Conservation (phyloP, 1,284 basidiomycete genomes). For the Trichosporon asahii region DNA sequence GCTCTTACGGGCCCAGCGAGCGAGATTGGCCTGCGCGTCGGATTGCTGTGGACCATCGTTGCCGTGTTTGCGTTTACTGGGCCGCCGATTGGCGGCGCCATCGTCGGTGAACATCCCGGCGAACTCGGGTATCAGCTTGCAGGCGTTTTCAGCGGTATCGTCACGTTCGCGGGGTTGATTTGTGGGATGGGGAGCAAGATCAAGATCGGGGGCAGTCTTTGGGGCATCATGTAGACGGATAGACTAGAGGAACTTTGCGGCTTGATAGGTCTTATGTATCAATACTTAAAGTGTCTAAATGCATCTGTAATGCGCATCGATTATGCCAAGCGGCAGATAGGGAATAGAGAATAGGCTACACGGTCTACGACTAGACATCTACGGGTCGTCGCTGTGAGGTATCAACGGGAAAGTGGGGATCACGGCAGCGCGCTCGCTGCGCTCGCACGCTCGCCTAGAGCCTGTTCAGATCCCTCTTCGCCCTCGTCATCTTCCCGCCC, state of each 20-base stretch:
- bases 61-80: slow-evolving; percentile 40
- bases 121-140: background rate
- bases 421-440: too few relatives aligned
- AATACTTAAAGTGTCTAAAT: background rate
- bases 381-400: background rate
- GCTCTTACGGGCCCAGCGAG: slow-evolving; percentile 20
- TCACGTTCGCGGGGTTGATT: background rate
- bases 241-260: too few relatives aligned
- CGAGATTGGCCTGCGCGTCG: slow-evolving; percentile 35
- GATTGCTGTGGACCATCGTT: slow-evolving; percentile 29
- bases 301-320: background rate
- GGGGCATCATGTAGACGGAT: background rate
- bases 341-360: background rate
- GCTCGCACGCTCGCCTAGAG: slow-evolving; percentile 13
- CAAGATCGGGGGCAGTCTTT: background rate
- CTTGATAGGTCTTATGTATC: background rate
- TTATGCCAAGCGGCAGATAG: background rate
- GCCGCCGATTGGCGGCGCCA: slow-evolving; percentile 43
- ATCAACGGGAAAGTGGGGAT: too few relatives aligned
- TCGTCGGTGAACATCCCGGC: slow-evolving; percentile 28
- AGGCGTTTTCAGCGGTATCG: slow-evolving; percentile 11
- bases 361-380: background rate
- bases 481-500: slow-evolving; percentile 68
- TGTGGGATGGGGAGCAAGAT: background rate
- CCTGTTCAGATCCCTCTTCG: slow-evolving; percentile 76